Conservation (phyloP, 768 basidiomycete genomes). For the Peribolospora baueri region DNA sequence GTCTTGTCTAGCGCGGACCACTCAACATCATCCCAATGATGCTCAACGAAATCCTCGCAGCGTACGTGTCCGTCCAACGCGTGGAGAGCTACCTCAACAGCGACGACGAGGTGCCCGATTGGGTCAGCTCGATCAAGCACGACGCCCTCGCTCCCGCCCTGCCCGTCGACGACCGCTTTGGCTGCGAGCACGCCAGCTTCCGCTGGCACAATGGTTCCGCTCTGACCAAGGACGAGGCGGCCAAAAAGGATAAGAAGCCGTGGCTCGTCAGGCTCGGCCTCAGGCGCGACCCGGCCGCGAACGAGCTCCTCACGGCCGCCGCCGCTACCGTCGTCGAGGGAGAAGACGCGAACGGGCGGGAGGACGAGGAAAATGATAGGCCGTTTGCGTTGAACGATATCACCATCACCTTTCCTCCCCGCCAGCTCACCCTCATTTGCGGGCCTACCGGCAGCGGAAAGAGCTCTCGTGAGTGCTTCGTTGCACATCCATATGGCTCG, state of each 20-base stretch:
- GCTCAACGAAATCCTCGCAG: conserved; percentile 53
- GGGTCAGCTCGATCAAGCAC: conserved; percentile 40
- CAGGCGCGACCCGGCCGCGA: neutral
- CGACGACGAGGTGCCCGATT: conserved; percentile 48
- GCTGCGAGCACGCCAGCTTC: conserved; percentile 35
- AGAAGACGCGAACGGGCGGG: neutral
- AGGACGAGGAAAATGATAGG: conserved; percentile 19
- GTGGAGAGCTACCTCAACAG: conserved; percentile 36
- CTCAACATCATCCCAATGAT: conserved; percentile 22
- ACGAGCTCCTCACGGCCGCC: neutral
- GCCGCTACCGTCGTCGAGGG: conserved; percentile 8
- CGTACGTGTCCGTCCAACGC: conserved; percentile 41
- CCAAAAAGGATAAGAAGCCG: conserved; percentile 12
- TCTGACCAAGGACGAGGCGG: conserved; percentile 27
- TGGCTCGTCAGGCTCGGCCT: neutral
- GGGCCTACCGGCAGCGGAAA: conserved; percentile 13
- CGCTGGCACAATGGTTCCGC: conserved; percentile 26
- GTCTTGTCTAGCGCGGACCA: neutral
- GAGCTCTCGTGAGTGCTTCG: neutral
- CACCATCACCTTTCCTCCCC: conserved; percentile 43
- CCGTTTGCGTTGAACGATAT: conserved; percentile 46
- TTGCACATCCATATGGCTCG: too few relatives aligned
- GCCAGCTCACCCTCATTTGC: conserved; percentile 43
- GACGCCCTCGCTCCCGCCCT: conserved; percentile 13
- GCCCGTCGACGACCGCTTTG: conserved; percentile 26